Base-by-base conservation (phyloP, 2,329 filamentous ascomycete genomes). In the Tolypocladium amazonense region DNA sequence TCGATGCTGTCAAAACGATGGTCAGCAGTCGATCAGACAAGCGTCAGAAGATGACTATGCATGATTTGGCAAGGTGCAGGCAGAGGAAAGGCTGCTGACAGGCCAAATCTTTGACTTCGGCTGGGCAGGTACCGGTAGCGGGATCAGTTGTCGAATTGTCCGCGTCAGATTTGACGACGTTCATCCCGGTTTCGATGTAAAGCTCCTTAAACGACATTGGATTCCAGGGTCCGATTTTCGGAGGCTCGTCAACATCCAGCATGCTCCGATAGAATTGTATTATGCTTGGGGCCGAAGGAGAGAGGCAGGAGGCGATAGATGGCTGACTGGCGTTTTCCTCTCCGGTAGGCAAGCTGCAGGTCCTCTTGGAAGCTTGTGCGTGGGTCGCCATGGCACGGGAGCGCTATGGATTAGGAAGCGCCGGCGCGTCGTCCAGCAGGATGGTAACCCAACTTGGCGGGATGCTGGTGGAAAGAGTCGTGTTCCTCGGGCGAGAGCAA, bases 201-300 rank as follows among this genome's bases (percentile, higher is more conserved):
- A 82, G 73, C 68, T 81, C 79, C 30, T 78, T 76, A 64, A 77
- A 79, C 14, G 73, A 74, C 63, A 81, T 73, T 39, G 76, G 75
- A 57, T 73, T 74, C 62, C 75, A 69, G 5, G 76, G 72, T 9
- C 70, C 73, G 30, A 82, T 71, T 60, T 65, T 78, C 15, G 80
- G 79, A 2, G 77, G 75, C 35, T 76, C 74, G 53, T 81, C 80
- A 23, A 83, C 72, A 54, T 81, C 77, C 25, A 83, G 72, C 81
- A 84, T 81, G 69, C 80, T 84, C 61, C 78, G 76, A 64, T 77
- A 81, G 52, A 73, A 73, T 8, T 64, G 72, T 41, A 68, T 59
- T 5, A 64, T 66, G 56, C 58, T 57, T 25, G 65, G 59, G 2
- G 63, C 52, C 41, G 58, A 58, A 11, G 64, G 56, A 3, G 63